phyloP scores from a whole-genome alignment of 2,329 filamentous ascomycete species.

The Chaetomiaceae sp. region DNA sequence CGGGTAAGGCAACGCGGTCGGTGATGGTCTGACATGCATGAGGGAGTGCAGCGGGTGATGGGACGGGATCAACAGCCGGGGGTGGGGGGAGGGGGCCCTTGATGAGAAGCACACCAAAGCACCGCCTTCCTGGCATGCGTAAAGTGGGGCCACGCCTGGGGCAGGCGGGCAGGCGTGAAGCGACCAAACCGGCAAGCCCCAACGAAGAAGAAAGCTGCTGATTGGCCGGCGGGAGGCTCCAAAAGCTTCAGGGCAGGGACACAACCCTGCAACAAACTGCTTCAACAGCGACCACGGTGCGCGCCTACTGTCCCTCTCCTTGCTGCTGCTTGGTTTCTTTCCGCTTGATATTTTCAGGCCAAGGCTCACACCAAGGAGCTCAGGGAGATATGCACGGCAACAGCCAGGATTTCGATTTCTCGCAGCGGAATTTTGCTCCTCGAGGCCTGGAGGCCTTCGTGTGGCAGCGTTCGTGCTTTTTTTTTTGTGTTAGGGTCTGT shows the following conservation, averaged over 20 bases:
- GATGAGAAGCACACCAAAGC: not conserved
- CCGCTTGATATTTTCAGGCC: not conserved
- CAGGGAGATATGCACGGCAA: too few species aligned
- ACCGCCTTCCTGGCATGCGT: slow-evolving; percentile 4
- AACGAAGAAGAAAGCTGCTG: slow-evolving; percentile 2
- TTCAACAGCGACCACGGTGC: not conserved
- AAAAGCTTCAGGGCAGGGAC: not conserved
- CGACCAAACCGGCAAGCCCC: slow-evolving; percentile 5
- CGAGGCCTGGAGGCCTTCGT: too few species aligned
- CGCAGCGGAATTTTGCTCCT: too few species aligned
- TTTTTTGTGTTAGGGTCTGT: not conserved
- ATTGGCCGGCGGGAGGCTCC: slow-evolving; percentile 3
- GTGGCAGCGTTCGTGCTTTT: not conserved
- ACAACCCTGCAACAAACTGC: not conserved
- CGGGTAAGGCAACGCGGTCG: too few species aligned
- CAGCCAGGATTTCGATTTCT: too few species aligned
- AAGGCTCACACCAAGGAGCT: not conserved
- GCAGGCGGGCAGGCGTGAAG: slow-evolving; percentile 6
- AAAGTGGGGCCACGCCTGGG: slow-evolving; percentile 3
- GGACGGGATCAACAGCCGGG: not conserved
- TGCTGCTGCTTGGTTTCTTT: not conserved
- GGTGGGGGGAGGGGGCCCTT: not conserved
- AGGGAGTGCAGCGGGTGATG: not conserved
- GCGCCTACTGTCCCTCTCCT: not conserved
- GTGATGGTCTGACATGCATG: not conserved